Percentiles rank a stretch among this genome's conserved stretches.
Conservation (phyloP, 345 rosid species). For the Syzygium aromaticum region DNA sequence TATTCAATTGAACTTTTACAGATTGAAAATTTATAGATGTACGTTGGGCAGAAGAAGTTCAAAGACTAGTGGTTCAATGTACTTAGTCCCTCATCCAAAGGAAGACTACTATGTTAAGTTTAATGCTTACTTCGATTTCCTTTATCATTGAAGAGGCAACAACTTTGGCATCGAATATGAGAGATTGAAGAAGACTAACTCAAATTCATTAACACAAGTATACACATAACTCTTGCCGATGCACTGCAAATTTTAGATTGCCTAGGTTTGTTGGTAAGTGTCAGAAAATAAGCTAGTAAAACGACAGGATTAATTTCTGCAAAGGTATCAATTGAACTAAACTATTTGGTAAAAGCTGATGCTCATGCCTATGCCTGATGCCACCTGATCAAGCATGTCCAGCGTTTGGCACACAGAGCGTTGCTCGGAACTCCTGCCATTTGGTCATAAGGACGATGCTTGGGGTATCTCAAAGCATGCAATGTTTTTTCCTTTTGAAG, state of each 20-base stretch:
- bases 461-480: neutral
- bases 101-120: neutral
- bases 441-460: neutral
- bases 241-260: neutral
- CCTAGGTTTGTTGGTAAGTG: neutral
- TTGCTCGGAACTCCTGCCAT: neutral
- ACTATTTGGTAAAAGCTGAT: neutral
- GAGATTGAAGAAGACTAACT: neutral
- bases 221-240: neutral
- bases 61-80: neutral
- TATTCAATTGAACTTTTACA: neutral
- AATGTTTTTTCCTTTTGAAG: neutral
- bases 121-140: neutral
- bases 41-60: neutral
- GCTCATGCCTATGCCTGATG: neutral
- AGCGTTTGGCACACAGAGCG: neutral
- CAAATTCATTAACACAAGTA: neutral
- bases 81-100: neutral
- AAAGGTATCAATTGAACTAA: neutral
- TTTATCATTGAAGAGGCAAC: neutral
- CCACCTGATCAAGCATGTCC: neutral
- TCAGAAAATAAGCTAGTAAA: neutral
- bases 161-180: neutral
- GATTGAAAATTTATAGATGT: neutral
- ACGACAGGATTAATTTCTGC: neutral